Percentiles rank a stretch among this genome's conserved stretches.
phyloP scores from a whole-genome alignment of 2,329 filamentous ascomycete genomes.

The Grosmannia huntii region DNA sequence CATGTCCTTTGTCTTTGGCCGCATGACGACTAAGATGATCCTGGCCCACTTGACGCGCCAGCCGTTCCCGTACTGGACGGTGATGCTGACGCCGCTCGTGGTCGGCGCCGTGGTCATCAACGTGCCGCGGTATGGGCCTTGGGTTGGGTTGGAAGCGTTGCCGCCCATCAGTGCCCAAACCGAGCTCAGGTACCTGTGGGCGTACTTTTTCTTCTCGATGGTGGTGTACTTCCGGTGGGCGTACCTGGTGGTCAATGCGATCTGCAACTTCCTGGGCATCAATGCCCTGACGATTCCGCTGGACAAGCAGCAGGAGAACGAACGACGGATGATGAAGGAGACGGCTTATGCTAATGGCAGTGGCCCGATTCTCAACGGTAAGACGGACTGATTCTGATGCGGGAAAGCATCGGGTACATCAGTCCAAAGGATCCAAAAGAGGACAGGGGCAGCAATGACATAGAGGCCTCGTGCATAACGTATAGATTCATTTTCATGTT shows the following conservation, averaged over 20 bases:
- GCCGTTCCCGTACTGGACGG: conserved; percentile 93
- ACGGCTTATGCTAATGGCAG: conserved; percentile 17
- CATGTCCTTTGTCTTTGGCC: conserved; percentile 93
- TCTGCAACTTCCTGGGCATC: conserved; percentile 86
- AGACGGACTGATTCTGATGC: conserved; percentile 14
- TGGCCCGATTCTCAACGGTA: conserved; percentile 15
- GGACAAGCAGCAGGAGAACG: conserved; percentile 45
- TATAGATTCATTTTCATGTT: background rate
- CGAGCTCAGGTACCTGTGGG: conserved; percentile 72
- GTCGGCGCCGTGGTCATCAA: conserved; percentile 76
- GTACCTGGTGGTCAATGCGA: conserved; percentile 75
- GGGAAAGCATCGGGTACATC: background rate
- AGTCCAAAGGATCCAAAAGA: background rate
- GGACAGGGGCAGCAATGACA: background rate
- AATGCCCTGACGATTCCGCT: conserved; percentile 78
- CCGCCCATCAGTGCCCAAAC: conserved; percentile 44
- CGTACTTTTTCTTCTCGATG: conserved; percentile 70
- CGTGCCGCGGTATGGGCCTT: conserved; percentile 61
- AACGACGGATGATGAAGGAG: conserved; percentile 23
- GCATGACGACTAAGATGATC: conserved; percentile 98
- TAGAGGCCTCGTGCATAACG: conserved; percentile 12
- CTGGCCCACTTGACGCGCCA: conserved; percentile 87
- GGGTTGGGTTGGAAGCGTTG: conserved; percentile 18
- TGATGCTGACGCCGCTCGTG: conserved; percentile 76
- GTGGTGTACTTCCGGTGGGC: conserved; percentile 93